phyloP scores from a whole-genome alignment of 805 yeast species.

The Peterozyma toletana region DNA sequence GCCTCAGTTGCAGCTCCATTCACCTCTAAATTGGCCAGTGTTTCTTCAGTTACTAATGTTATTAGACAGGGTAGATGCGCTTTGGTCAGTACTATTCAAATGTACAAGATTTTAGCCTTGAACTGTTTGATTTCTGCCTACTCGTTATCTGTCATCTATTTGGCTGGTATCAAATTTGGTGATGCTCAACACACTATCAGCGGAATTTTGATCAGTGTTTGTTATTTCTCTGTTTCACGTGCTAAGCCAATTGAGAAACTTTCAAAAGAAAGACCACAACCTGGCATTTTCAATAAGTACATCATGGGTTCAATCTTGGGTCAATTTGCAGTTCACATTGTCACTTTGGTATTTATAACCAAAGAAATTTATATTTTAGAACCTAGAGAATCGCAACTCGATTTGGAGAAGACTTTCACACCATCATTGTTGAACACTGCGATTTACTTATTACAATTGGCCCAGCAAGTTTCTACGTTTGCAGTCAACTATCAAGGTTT shows the following conservation, averaged over 20 bases:
- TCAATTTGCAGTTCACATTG: constrained; percentile 90
- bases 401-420: constrained; percentile 77
- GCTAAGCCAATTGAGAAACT: constrained; percentile 86
- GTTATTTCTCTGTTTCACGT: constrained; percentile 92
- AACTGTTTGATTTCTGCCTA: constrained; percentile 96
- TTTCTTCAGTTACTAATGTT: constrained; percentile 85
- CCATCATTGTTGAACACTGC: constrained; percentile 96
- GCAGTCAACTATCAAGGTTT: constrained; percentile 97
- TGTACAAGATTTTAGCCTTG: constrained; percentile 96
- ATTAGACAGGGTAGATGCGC: constrained; percentile 99
- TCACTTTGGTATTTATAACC: constrained; percentile 76
- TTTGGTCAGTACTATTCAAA: constrained; percentile 92
- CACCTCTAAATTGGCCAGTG: constrained; percentile 89
- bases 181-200: constrained; percentile 97
- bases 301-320: constrained; percentile 97
- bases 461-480: constrained; percentile 95
- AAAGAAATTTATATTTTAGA: constrained; percentile 78
- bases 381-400: constrained; percentile 88
- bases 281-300: constrained; percentile 90
- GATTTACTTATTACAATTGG: constrained; percentile 86
- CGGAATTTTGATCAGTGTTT: constrained; percentile 86
- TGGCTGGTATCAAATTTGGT: constrained; percentile 97
- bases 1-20: constrained; percentile 99
- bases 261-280: constrained; percentile 93
- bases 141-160: constrained; percentile 84